phyloP scores from a whole-genome alignment of 306 rosid species.

The Inga leiocalycina region DNA sequence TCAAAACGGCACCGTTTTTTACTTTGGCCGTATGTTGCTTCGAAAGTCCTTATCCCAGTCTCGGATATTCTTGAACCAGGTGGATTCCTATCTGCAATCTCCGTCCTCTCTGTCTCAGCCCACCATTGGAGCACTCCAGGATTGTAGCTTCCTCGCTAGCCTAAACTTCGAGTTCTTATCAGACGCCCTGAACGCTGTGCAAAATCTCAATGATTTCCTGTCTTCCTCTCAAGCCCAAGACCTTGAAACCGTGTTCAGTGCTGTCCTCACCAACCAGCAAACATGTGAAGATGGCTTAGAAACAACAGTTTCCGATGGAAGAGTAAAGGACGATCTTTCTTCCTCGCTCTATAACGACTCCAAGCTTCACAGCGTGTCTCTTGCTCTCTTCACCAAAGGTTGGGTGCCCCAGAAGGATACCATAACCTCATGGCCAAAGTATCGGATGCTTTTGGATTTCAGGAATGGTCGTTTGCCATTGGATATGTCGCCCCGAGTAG shows the following conservation, averaged over 20 bases:
- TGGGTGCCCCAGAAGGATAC: conserved; percentile 67
- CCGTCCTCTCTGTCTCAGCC: conserved; percentile 41
- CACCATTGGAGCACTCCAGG: conserved; percentile 64
- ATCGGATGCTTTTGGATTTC: conserved; percentile 40
- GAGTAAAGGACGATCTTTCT: conserved; percentile 42
- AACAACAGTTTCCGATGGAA: conserved; percentile 49
- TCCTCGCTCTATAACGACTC: conserved; percentile 54
- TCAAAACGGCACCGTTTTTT: conserved; percentile 49
- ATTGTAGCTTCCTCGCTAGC: conserved; percentile 56
- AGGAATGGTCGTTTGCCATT: conserved; percentile 57
- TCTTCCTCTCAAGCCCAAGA: conserved; percentile 59
- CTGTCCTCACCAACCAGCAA: conserved; percentile 68
- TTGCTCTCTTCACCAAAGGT: conserved; percentile 58
- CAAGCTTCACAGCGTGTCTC: conserved; percentile 66
- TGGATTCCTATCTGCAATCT: conserved; percentile 46
- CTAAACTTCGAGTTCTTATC: conserved; percentile 56
- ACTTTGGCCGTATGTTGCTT: conserved; percentile 59
- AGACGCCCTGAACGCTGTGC: conserved; percentile 40
- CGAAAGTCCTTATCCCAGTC: conserved; percentile 64
- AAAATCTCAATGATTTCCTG: conserved; percentile 32
- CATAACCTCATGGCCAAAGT: conserved; percentile 38
- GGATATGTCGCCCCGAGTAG: conserved; percentile 50
- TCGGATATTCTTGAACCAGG: conserved; percentile 39
- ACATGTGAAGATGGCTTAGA: conserved; percentile 80
- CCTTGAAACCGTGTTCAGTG: conserved; percentile 60